A percentile compares a stretch with the other conserved stretches of the same genome.
These are phyloP conservation scores for Lindgomyces ingoldianus DNA, from an alignment of 495 filamentous ascomycete species.

Conservation along the genomic window DNA sequence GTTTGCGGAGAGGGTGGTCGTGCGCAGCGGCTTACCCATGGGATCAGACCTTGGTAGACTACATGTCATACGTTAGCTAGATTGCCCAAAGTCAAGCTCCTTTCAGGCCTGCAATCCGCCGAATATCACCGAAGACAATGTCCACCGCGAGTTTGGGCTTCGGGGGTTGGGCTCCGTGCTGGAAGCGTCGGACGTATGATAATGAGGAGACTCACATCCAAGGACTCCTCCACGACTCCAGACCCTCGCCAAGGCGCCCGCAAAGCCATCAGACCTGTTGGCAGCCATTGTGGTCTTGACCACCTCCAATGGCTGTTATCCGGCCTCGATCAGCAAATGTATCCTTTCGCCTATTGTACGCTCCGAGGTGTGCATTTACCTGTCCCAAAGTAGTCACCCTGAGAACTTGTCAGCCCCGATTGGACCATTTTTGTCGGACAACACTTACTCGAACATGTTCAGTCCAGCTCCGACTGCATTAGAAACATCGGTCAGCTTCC, in stretches of 20 bases:
- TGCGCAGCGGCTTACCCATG: constrained; percentile 59
- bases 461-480: constrained; percentile 80
- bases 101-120: no score
- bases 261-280: constrained; percentile 86
- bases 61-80: constrained; percentile 31
- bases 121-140: no score
- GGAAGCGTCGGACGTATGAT: not conserved
- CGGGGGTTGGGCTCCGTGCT: not conserved
- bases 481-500: constrained; percentile 28
- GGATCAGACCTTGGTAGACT: constrained; percentile 99
- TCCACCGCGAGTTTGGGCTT: not conserved
- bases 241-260: constrained; percentile 75
- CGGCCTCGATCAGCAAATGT: not conserved
- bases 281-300: constrained; percentile 99
- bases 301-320: constrained; percentile 84
- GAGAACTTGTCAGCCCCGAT: constrained; percentile 25
- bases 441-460: constrained; percentile 90
- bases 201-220: constrained; percentile 73
- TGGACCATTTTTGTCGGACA: not conserved
- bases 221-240: constrained; percentile 92
- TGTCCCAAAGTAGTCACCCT: constrained; percentile 87
- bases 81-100: not conserved
- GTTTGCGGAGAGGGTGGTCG: not conserved
- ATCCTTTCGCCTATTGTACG: not conserved
- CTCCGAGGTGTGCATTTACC: constrained; percentile 47